A percentile compares a stretch with the other conserved stretches of the same genome.
Evolutionary conservation across 2,329 filamentous ascomycete genomes (phyloP).

Genomic region (Exophiala calicioides): DNA sequence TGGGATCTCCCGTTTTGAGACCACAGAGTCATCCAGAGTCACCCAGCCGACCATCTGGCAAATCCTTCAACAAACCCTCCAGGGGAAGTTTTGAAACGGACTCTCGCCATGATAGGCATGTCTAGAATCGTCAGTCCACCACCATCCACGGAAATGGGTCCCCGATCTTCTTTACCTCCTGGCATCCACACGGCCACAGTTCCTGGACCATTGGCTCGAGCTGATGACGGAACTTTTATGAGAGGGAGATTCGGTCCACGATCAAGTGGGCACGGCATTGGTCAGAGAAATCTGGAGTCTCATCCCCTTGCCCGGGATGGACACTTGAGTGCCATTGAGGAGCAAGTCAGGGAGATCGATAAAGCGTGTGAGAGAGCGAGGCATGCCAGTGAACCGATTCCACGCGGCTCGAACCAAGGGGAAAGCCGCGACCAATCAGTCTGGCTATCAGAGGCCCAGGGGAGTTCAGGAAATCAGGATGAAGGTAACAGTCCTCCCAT

Average conservation of each 20-base stretch:
- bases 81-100: constrained; percentile 30
- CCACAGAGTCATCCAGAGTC: background rate
- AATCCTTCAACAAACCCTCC: constrained; percentile 11
- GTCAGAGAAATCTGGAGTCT: constrained; percentile 26
- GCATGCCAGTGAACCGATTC: background rate
- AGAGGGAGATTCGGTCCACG: constrained; percentile 43
- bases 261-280: constrained; percentile 44
- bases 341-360: constrained; percentile 19
- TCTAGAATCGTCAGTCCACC: constrained; percentile 32
- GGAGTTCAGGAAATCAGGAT: too few relatives aligned
- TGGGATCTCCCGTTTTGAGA: background rate
- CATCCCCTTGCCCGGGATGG: constrained; percentile 22
- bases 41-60: too few relatives aligned
- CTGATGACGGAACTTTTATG: constrained; percentile 44
- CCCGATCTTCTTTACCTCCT: constrained; percentile 18
- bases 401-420: background rate
- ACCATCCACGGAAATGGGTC: constrained; percentile 8
- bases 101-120: constrained; percentile 38
- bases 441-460: too few relatives aligned
- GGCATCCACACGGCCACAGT: constrained; percentile 25
- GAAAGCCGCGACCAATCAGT: too few relatives aligned
- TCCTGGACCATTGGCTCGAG: constrained; percentile 36
- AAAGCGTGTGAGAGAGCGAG: constrained; percentile 21
- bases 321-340: constrained; percentile 12
- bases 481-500: background rate